Percentiles rank a stretch among this genome's conserved stretches.
These are phyloP conservation scores for Rhizopogon sp. DNA, from an alignment of 768 basidiomycete species.

Conservation along the genomic window DNA sequence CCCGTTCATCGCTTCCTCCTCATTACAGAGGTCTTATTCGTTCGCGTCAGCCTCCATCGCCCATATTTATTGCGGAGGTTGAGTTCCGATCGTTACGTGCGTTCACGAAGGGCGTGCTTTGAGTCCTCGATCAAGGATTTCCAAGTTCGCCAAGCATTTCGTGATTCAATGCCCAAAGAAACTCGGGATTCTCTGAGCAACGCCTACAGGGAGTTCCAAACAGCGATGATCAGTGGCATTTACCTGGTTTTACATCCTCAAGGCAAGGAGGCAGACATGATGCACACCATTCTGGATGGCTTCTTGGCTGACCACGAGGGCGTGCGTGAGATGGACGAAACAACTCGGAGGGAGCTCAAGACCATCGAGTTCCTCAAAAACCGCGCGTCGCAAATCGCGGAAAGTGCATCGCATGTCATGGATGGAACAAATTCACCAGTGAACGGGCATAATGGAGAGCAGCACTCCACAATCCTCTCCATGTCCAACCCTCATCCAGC, in stretches of 20 bases:
- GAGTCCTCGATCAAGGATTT: constrained; percentile 89
- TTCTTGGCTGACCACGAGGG: constrained; percentile 60
- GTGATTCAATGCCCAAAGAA: constrained; percentile 55
- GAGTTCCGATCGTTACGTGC: constrained; percentile 72
- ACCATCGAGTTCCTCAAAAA: constrained; percentile 79
- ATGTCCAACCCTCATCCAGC: constrained; percentile 5
- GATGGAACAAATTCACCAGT: constrained; percentile 5
- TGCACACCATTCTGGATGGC: constrained; percentile 76
- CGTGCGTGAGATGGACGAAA: constrained; percentile 69
- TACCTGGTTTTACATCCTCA: constrained; percentile 77
- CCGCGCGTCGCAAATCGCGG: constrained; percentile 54
- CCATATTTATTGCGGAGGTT: constrained; percentile 80
- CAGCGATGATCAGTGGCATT: constrained; percentile 86
- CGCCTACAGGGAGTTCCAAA: constrained; percentile 84
- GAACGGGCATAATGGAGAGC: constrained; percentile 36
- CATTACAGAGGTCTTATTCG: constrained; percentile 84
- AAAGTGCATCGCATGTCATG: constrained; percentile 18
- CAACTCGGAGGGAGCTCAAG: constrained; percentile 75
- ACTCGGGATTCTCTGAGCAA: constrained; percentile 69
- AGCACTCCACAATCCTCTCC: constrained; percentile 18
- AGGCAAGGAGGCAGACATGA: constrained; percentile 59
- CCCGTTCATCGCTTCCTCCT: constrained; percentile 86
- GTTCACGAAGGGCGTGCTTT: constrained; percentile 83
- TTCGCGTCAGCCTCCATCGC: constrained; percentile 78
- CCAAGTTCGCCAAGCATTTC: constrained; percentile 67